These are phyloP conservation scores for Naganishia randhawae DNA, from an alignment of 768 basidiomycete genomes.

Conservation along the genomic window DNA sequence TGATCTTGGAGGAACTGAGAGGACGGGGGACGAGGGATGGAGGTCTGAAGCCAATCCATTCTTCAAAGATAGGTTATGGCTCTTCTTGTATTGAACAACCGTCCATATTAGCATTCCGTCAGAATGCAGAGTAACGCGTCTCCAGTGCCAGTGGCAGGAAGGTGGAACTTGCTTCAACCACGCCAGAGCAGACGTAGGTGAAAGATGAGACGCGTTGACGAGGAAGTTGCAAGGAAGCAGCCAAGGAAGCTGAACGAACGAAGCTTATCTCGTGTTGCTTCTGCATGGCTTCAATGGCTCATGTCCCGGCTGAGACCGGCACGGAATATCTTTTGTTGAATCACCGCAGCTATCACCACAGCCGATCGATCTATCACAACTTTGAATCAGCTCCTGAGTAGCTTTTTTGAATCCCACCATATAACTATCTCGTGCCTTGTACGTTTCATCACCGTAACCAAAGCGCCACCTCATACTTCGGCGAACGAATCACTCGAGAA, in stretches of 20 bases:
- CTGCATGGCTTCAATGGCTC: background rate
- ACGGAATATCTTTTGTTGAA: slow-evolving; percentile 3
- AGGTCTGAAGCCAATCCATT: background rate
- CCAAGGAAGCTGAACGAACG: too few species aligned
- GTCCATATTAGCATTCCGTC: background rate
- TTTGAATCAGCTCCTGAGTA: too few species aligned
- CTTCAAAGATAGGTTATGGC: too few species aligned
- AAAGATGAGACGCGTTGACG: too few species aligned
- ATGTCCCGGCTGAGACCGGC: slow-evolving; percentile 6
- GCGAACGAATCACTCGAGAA: too few species aligned
- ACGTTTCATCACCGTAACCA: too few species aligned
- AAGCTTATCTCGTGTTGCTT: slow-evolving; percentile 4
- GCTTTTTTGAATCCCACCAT: too few species aligned
- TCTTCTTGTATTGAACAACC: too few species aligned
- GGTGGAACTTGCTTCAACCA: background rate
- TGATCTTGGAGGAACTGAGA: background rate
- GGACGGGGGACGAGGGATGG: background rate
- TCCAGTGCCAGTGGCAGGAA: background rate
- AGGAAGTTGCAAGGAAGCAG: too few species aligned
- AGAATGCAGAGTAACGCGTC: background rate
- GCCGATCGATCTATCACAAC: too few species aligned
- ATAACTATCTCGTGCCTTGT: too few species aligned
- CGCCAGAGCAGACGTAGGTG: background rate
- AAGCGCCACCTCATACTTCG: too few species aligned
- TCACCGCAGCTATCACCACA: background rate